These are phyloP conservation scores for Penicillium canescens DNA, from an alignment of 495 filamentous ascomycete genomes.

Conservation along the genomic window DNA sequence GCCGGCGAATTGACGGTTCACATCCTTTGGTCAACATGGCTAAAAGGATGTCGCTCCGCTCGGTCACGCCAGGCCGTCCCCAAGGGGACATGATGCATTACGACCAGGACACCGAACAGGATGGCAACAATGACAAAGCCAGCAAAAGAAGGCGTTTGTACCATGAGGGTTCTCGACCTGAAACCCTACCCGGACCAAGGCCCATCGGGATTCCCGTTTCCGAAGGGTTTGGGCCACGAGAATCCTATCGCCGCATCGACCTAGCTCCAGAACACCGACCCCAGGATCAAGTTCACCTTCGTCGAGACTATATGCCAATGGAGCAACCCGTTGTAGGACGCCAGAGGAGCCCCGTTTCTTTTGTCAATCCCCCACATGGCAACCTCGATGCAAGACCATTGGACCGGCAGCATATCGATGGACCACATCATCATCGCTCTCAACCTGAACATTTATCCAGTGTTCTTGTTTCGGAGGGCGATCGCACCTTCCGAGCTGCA, in stretches of 20 bases:
- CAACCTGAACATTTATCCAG: slow-evolving; percentile 12
- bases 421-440: slow-evolving; percentile 12
- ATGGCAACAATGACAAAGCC: slow-evolving; percentile 20
- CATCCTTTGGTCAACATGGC: slow-evolving; percentile 30
- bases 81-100: slow-evolving; percentile 17
- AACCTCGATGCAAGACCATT: slow-evolving; percentile 17
- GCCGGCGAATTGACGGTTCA: slow-evolving; percentile 22
- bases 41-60: slow-evolving; percentile 39
- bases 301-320: slow-evolving; percentile 23
- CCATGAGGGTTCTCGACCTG: slow-evolving; percentile 14
- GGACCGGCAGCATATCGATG: slow-evolving; percentile 17
- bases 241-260: slow-evolving; percentile 19
- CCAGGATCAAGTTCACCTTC: slow-evolving; percentile 21
- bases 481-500: slow-evolving; percentile 15
- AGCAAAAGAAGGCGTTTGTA: slow-evolving; percentile 37
- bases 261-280: slow-evolving; percentile 17
- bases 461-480: slow-evolving; percentile 16
- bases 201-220: slow-evolving; percentile 15
- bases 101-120: slow-evolving; percentile 4
- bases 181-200: slow-evolving; percentile 11
- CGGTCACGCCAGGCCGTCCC: slow-evolving; percentile 32
- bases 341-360: slow-evolving; percentile 12
- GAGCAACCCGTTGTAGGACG: slow-evolving; percentile 19
- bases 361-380: slow-evolving; percentile 7
- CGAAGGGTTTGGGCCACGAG: slow-evolving; percentile 16